A percentile compares a stretch with the other conserved stretches of the same genome.
Conservation (phyloP, 495 filamentous ascomycete genomes). For the Aspergillus panamensis region DNA sequence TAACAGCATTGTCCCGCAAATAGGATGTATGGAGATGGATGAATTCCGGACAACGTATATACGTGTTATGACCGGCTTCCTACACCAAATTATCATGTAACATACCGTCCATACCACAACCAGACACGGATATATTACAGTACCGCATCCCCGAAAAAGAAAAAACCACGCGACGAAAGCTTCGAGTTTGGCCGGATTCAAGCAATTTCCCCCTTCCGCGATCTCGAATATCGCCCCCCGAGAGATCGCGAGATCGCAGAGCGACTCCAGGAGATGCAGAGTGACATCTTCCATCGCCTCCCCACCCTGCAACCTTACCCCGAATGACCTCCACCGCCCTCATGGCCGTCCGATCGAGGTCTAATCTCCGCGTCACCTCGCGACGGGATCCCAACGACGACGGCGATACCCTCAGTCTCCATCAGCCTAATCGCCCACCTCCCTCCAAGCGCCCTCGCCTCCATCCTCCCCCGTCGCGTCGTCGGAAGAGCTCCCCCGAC, state of each 20-base stretch:
- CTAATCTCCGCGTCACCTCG: constrained; percentile 37
- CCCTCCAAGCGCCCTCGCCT: constrained; percentile 34
- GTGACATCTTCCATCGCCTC: constrained; percentile 1
- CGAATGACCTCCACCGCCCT: constrained; percentile 19
- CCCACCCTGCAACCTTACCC: not conserved
- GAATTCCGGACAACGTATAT: no score
- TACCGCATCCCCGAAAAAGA: not conserved
- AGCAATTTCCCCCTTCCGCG: constrained; percentile 8
- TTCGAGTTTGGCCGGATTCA: constrained; percentile 8
- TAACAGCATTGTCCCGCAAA: no score
- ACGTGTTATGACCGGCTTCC: no score
- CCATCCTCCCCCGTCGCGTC: constrained; percentile 21
- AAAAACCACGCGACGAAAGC: constrained; percentile 9
- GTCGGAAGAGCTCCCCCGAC: constrained; percentile 40
- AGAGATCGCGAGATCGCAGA: not conserved
- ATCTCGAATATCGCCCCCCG: not conserved
- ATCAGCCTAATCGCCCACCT: constrained; percentile 23
- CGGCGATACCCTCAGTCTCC: constrained; percentile 19
- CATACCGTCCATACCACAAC: not conserved
- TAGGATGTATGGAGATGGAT: no score
- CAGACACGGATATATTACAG: constrained; percentile 1
- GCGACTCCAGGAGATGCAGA: constrained; percentile 1
- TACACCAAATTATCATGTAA: no score
- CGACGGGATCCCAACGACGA: constrained; percentile 29
- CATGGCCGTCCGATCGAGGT: constrained; percentile 41